These are phyloP conservation scores for Fraxinus excelsior DNA, from an alignment of 257 asterid genomes.

Conservation along the genomic window DNA sequence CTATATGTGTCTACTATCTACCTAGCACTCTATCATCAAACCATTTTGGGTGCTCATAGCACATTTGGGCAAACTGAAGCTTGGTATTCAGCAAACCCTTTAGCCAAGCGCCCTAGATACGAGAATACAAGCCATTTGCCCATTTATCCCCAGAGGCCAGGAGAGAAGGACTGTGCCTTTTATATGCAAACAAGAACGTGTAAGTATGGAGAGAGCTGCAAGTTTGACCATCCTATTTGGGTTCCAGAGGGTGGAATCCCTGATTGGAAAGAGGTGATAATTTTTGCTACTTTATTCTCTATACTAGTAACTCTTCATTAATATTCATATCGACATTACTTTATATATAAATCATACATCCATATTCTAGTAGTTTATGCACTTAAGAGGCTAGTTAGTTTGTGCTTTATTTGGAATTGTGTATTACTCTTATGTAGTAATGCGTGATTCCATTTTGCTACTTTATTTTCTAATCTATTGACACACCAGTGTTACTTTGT, in stretches of 20 bases:
- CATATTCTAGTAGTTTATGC: constrained; percentile 26
- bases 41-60: constrained; percentile 80
- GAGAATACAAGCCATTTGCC: constrained; percentile 92
- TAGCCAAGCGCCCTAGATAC: constrained; percentile 96
- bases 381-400: constrained; percentile 20
- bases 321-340: constrained; percentile 24
- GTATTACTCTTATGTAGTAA: constrained; percentile 11
- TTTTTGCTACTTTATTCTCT: constrained; percentile 49
- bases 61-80: constrained; percentile 90
- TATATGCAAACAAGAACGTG: constrained; percentile 99
- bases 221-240: constrained; percentile 99
- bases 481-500: neutral
- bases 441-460: constrained; percentile 10
- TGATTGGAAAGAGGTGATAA: constrained; percentile 99
- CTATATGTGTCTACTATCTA: constrained; percentile 69
- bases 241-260: constrained; percentile 99
- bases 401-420: constrained; percentile 16
- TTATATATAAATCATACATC: constrained; percentile 26
- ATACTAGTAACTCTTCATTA: constrained; percentile 29
- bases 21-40: constrained; percentile 91
- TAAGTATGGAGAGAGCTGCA: constrained; percentile 98
- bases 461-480: constrained; percentile 1
- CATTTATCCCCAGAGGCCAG: constrained; percentile 98
- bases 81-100: constrained; percentile 84
- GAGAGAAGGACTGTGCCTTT: constrained; percentile 99